These are phyloP conservation scores for Microthlaspi erraticum DNA, from an alignment of 345 rosid species.

Conservation along the genomic window DNA sequence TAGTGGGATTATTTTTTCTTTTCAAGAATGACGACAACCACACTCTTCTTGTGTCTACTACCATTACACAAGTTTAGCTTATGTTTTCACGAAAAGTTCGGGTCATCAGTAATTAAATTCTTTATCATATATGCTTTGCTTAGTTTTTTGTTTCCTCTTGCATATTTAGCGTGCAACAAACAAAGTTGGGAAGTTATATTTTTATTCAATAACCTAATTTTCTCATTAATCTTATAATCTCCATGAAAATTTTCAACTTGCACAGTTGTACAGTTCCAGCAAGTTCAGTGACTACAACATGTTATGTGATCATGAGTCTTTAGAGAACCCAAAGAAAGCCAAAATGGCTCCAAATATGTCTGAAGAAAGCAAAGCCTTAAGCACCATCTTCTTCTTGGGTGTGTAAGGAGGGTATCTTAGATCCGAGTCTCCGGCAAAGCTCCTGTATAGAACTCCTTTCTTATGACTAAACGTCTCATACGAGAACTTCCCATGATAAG, in stretches of 20 bases:
- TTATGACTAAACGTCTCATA: constrained; percentile 91
- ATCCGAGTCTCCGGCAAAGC: constrained; percentile 65
- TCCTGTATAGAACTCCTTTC: constrained; percentile 71
- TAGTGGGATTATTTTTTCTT: too few relatives aligned
- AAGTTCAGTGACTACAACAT: constrained; percentile 7
- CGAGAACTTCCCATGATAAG: constrained; percentile 87
- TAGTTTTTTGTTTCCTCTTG: neutral
- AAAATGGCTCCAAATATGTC: constrained; percentile 55
- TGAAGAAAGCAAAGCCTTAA: constrained; percentile 60
- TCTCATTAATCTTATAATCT: constrained; percentile 12
- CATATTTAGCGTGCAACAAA: neutral
- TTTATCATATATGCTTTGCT: neutral
- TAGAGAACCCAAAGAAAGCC: constrained; percentile 58
- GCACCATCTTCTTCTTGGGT: constrained; percentile 51
- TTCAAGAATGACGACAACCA: too few relatives aligned
- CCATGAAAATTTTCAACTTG: constrained; percentile 1
- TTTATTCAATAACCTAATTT: too few relatives aligned
- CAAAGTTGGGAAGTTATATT: too few relatives aligned
- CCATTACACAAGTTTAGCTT: too few relatives aligned
- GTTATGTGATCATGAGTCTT: constrained; percentile 38
- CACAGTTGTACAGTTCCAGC: neutral
- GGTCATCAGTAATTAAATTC: neutral
- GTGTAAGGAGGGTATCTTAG: constrained; percentile 85
- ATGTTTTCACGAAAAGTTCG: too few relatives aligned
- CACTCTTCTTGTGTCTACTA: too few relatives aligned